Conservation (phyloP, 805 yeast species). For the Cyberlindnera mrakii region DNA sequence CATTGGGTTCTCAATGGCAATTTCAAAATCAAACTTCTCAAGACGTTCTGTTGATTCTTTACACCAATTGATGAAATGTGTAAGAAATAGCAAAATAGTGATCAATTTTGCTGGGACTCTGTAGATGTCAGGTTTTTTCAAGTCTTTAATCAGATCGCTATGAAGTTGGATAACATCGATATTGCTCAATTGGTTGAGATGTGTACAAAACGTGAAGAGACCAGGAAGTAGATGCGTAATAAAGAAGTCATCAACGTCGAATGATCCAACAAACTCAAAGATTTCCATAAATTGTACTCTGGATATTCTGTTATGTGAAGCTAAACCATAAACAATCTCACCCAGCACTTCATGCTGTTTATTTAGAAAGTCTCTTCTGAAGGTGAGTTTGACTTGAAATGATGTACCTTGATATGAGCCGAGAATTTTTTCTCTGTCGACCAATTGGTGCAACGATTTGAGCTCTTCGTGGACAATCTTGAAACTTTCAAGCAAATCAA, state of each 20-base stretch:
- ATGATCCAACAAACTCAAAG: slow-evolving; percentile 38
- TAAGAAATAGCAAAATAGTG: slow-evolving; percentile 44
- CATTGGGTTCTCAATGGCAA: slow-evolving; percentile 54
- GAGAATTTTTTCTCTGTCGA: slow-evolving; percentile 47
- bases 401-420: slow-evolving; percentile 40
- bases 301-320: slow-evolving; percentile 30
- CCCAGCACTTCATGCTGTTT: slow-evolving; percentile 68
- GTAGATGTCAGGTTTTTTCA: slow-evolving; percentile 37
- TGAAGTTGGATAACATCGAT: slow-evolving; percentile 34
- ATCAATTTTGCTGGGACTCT: slow-evolving; percentile 43
- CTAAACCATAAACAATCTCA: slow-evolving; percentile 52
- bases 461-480: slow-evolving; percentile 51
- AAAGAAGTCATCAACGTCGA: slow-evolving; percentile 58
- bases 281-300: slow-evolving; percentile 34
- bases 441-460: slow-evolving; percentile 43
- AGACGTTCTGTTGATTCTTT: slow-evolving; percentile 40
- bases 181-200: slow-evolving; percentile 30
- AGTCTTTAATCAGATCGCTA: slow-evolving; percentile 29
- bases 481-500: slow-evolving; percentile 48
- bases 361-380: slow-evolving; percentile 56
- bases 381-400: slow-evolving; percentile 44
- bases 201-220: slow-evolving; percentile 39
- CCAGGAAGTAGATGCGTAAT: slow-evolving; percentile 61
- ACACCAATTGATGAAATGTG: slow-evolving; percentile 64
- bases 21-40: slow-evolving; percentile 44